Evolutionary conservation across 1,139 yeast genomes (phyloP).

Genomic region (Zygoascus hellenicus): DNA sequence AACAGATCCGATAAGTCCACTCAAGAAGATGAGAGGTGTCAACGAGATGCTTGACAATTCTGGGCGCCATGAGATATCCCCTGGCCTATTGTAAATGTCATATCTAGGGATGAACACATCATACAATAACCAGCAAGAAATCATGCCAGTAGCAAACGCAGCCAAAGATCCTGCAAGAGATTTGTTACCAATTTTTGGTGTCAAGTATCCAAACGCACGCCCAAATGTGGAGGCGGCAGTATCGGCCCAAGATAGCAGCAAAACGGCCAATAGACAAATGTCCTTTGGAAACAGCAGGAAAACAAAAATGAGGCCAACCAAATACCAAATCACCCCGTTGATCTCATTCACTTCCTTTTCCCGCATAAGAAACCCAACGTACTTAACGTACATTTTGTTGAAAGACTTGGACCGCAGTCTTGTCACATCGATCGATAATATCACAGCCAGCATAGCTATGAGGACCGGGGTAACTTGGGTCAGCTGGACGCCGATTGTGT

Average conservation of each 20-base stretch:
- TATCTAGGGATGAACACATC: constrained; percentile 64
- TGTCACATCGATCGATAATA: constrained; percentile 61
- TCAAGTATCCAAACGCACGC: constrained; percentile 71
- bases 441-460: constrained; percentile 45
- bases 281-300: constrained; percentile 73
- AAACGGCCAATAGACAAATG: constrained; percentile 65
- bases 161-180: constrained; percentile 87
- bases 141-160: constrained; percentile 69
- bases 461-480: constrained; percentile 51
- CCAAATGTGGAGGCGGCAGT: constrained; percentile 96
- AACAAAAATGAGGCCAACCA: constrained; percentile 69
- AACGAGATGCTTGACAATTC: constrained; percentile 50
- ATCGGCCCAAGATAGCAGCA: constrained; percentile 92
- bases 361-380: constrained; percentile 77
- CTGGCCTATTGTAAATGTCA: constrained; percentile 42
- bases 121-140: constrained; percentile 61
- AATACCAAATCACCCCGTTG: constrained; percentile 84
- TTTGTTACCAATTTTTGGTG: constrained; percentile 72
- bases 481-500: constrained; percentile 55
- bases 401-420: constrained; percentile 57
- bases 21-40: constrained; percentile 44
- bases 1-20: constrained; percentile 77
- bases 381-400: constrained; percentile 58
- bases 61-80: constrained; percentile 58
- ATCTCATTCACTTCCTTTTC: constrained; percentile 61